phyloP scores from a whole-genome alignment of 768 basidiomycete genomes.

The Royoungia palumana region DNA sequence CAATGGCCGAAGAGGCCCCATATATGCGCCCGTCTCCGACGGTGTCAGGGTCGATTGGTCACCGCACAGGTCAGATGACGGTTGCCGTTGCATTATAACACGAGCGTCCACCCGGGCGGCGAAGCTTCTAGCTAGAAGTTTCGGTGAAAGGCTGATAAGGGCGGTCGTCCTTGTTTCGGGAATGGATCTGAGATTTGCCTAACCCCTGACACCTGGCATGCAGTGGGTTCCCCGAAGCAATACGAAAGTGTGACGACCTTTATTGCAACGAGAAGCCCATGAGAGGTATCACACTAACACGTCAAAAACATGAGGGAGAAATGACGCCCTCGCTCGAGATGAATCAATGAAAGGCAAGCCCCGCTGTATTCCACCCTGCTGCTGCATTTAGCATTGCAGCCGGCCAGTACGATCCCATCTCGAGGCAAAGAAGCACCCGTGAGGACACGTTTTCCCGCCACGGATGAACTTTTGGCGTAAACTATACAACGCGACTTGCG shows the following conservation, averaged over 20 bases:
- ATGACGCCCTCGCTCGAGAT: neutral
- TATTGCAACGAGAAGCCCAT: neutral
- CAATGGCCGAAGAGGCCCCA: conserved; percentile 5
- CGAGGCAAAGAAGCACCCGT: neutral
- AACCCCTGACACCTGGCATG: conserved; percentile 9
- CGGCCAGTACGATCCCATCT: neutral
- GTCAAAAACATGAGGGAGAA: conserved; percentile 26
- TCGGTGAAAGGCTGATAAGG: conserved; percentile 32
- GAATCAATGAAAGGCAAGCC: conserved; percentile 8
- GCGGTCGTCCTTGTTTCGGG: conserved; percentile 1
- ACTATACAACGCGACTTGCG: conserved; percentile 5
- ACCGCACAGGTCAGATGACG: conserved; percentile 24
- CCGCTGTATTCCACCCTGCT: neutral
- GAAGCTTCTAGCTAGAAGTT: conserved; percentile 12
- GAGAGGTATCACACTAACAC: conserved; percentile 12
- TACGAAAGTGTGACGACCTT: neutral
- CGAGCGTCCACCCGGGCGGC: conserved; percentile 1
- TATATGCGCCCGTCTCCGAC: neutral
- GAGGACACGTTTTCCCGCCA: conserved; percentile 7
- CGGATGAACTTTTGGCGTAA: conserved; percentile 4
- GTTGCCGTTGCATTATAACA: conserved; percentile 2
- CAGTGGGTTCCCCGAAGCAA: conserved; percentile 21
- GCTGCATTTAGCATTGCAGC: conserved; percentile 13
- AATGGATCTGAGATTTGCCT: conserved; percentile 25
- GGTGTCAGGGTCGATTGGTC: conserved; percentile 17